Evolutionary conservation across 768 basidiomycete genomes (phyloP), one percentile per base, ranked within the genome.

Genomic region (Asterophora lycoperdoides): DNA sequence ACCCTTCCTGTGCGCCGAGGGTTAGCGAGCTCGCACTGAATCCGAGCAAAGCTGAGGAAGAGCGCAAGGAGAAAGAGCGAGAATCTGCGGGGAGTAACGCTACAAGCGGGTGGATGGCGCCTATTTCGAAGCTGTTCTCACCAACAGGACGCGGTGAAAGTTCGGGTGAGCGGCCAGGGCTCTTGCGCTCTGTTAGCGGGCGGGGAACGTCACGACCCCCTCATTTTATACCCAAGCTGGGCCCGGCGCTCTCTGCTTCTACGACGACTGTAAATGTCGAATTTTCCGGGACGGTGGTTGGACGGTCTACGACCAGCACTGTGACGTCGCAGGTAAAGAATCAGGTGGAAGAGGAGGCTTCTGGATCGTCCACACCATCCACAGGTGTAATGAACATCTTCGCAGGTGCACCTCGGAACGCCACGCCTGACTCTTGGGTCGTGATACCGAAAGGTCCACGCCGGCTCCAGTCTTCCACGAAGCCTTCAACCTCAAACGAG

Each of bases 241-340:
- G 81, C 1, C 87, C 94, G 2, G 91, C 89, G 9, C 78, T 93
- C 26, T 84, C 87, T 9, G 91, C 96, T 8, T 90, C 89, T 17
- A 75, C 89, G 2, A 94, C 89, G 41, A 93, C 92, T 1, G 94
- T 98, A 57, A 96, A 93, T 50, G 95, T 99, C 48, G 94, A 96
- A 71, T 98, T 97, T 66, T 89, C 84, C 3, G 86, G 89, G 3
- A 68, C 79, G 1, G 87, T 68, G 40, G 66, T 68, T 38, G 70
- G 71, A 23, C 59, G 72, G 46, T 65, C 68, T 1, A 70, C 72
- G 8, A 75, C 71, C 11, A 73, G 66, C 53, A 70, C 70, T 5
- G 57, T 68, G 42, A 46, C 66, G 10, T 60, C 61, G 7, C 65
- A 60, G 29, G 51, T 53, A 39, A 52, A 48, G 33, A 48, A n/a